Base-by-base conservation (phyloP, 192 early-diverging fungal species). In the Cetraspora pellucida region DNA sequence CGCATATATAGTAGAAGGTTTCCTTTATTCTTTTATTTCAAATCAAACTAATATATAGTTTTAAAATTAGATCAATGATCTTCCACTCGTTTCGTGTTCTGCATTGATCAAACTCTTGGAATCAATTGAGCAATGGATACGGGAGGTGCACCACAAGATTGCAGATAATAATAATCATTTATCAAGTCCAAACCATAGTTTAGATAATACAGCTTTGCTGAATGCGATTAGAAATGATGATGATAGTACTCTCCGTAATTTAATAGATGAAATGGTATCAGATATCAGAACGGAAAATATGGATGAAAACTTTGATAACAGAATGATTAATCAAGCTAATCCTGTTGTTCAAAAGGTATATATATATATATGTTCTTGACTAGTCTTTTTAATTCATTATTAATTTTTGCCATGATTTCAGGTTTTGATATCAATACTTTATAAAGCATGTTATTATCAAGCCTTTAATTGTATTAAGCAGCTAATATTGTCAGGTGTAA, bases 391-490 rank as follows among this genome's bases (percentile, higher is more conserved):
- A 79, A 69, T 55, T 47, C 19, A 47, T 46, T 30, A 58, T 79
- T 10, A 74, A 68, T 37, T 65, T 77, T 69, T 28, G 58, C 19
- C 37, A 44, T 43, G 10, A 13, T 4, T 57, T 11, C 46, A 81
- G 78, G 59, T 78, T 23, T 70, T 79, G 43, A 75, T 77, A 57
- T 76, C 79, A 16, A 75, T 82, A 4, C 81, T 86, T 74, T 79
- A 57, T 25, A 82, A 81, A 47, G 84, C 87, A 1, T 82, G 80
- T 23, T 47, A 83, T 47, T 74, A 77, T 31, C 78, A 68, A 27
- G 82, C 86, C 10, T 70, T 81, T 21, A 50, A 73, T 10, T 85
- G 85, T 69, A 77, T 87, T 25, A 65, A 77, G 3, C 67, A 80
- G 16, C 80, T 89, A 6, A 49, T 87, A 21, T 52, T 78, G 0